Percentiles rank a stretch among this genome's conserved stretches.
phyloP scores from a whole-genome alignment of 768 basidiomycete species.

The Daedaleopsis sinensis region DNA sequence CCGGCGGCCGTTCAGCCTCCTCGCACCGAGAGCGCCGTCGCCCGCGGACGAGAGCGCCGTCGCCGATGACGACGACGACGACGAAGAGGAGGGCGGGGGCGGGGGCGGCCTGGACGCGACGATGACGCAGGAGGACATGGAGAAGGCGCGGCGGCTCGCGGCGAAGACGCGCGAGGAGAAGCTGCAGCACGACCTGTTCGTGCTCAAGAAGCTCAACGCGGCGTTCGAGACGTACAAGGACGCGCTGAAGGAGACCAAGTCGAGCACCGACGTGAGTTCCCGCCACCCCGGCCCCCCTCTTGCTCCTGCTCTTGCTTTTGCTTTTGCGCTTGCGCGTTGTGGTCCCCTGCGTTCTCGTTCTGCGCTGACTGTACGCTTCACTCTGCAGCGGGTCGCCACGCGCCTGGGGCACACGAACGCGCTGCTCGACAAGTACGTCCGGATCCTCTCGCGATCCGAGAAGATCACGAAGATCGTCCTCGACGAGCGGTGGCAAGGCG shows the following conservation, averaged over 20 bases:
- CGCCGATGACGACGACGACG: slow-evolving; percentile 22
- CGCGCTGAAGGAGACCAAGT: slow-evolving; percentile 62
- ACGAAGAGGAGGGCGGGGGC: no score
- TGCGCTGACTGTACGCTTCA: not conserved
- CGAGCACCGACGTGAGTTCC: slow-evolving; percentile 67
- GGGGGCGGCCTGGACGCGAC: slow-evolving; percentile 27
- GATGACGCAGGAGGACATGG: slow-evolving; percentile 30
- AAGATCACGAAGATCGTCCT: slow-evolving; percentile 68
- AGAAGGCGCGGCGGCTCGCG: slow-evolving; percentile 29
- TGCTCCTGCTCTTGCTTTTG: no score
- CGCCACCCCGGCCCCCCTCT: no score
- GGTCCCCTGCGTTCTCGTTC: not conserved
- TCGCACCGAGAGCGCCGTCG: slow-evolving; percentile 32
- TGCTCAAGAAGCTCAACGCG: slow-evolving; percentile 72
- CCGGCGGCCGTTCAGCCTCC: slow-evolving; percentile 34
- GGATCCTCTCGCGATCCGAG: slow-evolving; percentile 70
- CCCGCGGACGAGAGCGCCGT: slow-evolving; percentile 23
- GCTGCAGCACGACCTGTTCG: slow-evolving; percentile 71
- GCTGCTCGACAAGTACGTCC: slow-evolving; percentile 75
- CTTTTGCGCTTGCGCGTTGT: not conserved
- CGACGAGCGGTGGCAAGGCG: slow-evolving; percentile 78
- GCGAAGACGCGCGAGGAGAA: slow-evolving; percentile 65
- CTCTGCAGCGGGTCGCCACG: slow-evolving; percentile 54
- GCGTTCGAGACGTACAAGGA: slow-evolving; percentile 71
- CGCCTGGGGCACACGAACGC: slow-evolving; percentile 75